Evolutionary conservation across 2,329 filamentous ascomycete species (phyloP), one percentile per base, ranked within the genome.

Genomic region (Elsinoe batatas): DNA sequence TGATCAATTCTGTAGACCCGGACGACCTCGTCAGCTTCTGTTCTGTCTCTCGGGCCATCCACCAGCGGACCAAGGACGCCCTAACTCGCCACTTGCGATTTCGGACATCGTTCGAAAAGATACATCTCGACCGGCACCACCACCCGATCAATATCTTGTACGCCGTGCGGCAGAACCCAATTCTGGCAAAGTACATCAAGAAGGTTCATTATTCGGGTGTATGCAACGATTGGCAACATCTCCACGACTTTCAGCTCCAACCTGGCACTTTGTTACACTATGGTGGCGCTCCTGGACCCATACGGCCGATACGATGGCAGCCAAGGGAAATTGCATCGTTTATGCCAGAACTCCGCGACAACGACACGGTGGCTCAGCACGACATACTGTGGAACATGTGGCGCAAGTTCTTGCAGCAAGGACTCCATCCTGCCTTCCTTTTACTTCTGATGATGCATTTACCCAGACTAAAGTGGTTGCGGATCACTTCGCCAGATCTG

Each of bases 11-110:
- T 2, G 17, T 51, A 7, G 47, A 51, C n/a, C n/a, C 15, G 13
- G 47, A 51, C 18, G 47, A 51, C 32, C 18, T 51, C n/a, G 7
- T 51, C 32, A 37, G 17, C 33, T 51, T 37, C n/a, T 51, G 32
- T 13, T 20, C 17, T 5, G 18, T 26, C 4, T 38, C 47, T 3
- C 2, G 7, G 18, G 15, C 13, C 32, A 38, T 38, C 32, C 47
- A 37, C 17, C 15, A n/a, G 8, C 26, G 20, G 15, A 37, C 33
- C 33, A 36, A 18, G 30, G 47, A 51, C 20, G 47, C 35, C 15
- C 17, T 51, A 12, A 33, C 32, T 5, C 47, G 33, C 12, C 47
- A 51, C 47, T 7, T 18, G 18, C 15, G 22, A 36, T 17, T 51
- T 17, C 15, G 32, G 30, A 20, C 17, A 18, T 13, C n/a, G 6